A percentile compares a stretch with the other conserved stretches of the same genome.
These are phyloP conservation scores for Toxicodendron radicans DNA, from an alignment of 345 rosid genomes.

Conservation along the genomic window DNA sequence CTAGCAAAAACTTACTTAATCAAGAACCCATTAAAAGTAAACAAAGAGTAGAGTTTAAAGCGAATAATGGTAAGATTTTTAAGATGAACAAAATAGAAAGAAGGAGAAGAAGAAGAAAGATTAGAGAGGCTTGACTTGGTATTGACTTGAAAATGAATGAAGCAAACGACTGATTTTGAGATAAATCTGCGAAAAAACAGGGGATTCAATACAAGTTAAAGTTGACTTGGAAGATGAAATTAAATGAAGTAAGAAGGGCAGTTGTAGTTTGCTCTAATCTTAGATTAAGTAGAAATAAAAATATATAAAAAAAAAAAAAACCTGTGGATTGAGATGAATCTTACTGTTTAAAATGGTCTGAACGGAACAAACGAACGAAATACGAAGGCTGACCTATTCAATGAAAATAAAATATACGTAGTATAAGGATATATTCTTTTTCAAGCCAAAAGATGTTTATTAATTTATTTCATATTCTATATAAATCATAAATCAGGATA, in stretches of 20 bases:
- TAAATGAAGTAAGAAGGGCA: neutral
- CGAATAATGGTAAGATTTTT: neutral
- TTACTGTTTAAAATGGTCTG: neutral
- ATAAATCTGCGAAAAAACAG: neutral
- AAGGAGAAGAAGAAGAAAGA: neutral
- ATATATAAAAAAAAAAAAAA: neutral
- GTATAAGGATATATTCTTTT: too few relatives aligned
- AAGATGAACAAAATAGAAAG: neutral
- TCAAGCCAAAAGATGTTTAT: too few relatives aligned
- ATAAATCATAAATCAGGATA: too few relatives aligned
- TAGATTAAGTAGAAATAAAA: neutral
- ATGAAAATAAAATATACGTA: neutral
- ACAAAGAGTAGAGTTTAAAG: neutral
- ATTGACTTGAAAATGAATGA: neutral
- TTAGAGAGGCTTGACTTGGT: neutral
- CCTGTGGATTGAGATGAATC: constrained; percentile 8
- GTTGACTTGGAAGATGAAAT: constrained; percentile 4
- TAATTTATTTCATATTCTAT: too few relatives aligned
- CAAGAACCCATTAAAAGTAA: neutral
- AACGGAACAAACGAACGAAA: neutral
- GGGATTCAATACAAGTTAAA: neutral
- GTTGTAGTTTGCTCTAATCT: neutral
- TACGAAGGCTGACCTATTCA: neutral
- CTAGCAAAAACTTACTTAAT: neutral
- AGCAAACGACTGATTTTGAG: neutral